Evolutionary conservation across 2,329 filamentous ascomycete species (phyloP), one percentile per base, ranked within the genome.

Genomic region (Fusarium nisikadoi): DNA sequence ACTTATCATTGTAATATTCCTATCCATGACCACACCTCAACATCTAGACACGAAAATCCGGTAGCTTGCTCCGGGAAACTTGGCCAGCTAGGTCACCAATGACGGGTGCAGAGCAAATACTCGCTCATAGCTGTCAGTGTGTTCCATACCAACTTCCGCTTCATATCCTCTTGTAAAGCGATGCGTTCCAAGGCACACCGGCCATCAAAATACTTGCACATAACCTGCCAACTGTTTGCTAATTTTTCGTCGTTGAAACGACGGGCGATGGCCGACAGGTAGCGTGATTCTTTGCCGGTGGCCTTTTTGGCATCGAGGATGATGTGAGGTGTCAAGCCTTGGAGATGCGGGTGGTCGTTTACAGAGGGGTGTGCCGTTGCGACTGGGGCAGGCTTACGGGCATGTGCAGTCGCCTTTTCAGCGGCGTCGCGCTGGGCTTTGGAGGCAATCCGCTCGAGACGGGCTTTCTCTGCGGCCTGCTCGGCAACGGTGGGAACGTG

Each of bases 141-240:
- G 50, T 88, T 87, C 85, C 93, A 94, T 19, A 94, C 87, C 74
- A 93, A 91, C 82, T 95, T 97, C 62, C 94, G 87, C 84, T 96
- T 97, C 83, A 97, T 88, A 10, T 93, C 93, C 82, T 98, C 94
- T 62, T 92, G 88, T n/a, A 96, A 84, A 3, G 93, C 90, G 72
- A 99, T 92, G 75, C 95, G 91, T 83, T 99, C 96, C 66, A 98
- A 85, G 5, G 95, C 92, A 78, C 92, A 91, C 62, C 87, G 88
- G 2, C 96, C 96, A 80, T 98, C 95, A 75, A 98, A 94, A 81
- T 98, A 96, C 80, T 93, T 94, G 76, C 91, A 88, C 75, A 97
- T 90, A 47, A 87, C 84, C 5, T 90, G 88, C 92, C 94, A 97
- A 52, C 89, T 87, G 62, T 89, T 87, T 45, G 89, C 86, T 19